These are phyloP conservation scores for Stenogyne calaminthoides DNA, from an alignment of 305 asterid species.

Conservation along the genomic window DNA sequence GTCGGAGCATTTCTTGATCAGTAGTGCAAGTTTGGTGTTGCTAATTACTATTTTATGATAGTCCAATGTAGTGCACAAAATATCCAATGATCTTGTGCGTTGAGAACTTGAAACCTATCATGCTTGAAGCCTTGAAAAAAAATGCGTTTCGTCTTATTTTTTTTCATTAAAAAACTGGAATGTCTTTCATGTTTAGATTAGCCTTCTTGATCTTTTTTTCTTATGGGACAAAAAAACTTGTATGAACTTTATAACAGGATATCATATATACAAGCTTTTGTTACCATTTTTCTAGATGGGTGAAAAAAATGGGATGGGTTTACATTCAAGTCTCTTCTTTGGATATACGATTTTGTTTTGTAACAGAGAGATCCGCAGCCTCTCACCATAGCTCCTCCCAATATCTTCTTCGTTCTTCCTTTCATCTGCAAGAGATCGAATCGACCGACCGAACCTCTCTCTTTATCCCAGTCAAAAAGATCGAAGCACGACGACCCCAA, in stretches of 20 bases:
- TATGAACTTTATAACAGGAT: neutral
- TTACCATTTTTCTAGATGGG: neutral
- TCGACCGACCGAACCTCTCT: conserved; percentile 53
- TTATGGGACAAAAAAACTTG: neutral
- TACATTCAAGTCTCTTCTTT: neutral
- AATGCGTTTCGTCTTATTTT: neutral
- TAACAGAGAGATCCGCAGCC: conserved; percentile 37
- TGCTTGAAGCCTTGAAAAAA: neutral
- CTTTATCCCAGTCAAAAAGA: conserved; percentile 58
- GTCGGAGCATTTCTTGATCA: neutral
- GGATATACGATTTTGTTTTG: neutral
- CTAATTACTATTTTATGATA: neutral
- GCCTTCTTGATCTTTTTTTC: neutral
- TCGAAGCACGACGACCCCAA: conserved; percentile 61
- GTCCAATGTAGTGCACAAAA: neutral
- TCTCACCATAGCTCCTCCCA: conserved; percentile 52
- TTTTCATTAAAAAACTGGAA: neutral
- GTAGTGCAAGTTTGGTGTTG: neutral
- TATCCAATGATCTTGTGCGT: neutral
- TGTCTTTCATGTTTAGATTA: neutral
- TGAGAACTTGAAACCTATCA: neutral
- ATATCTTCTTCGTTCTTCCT: conserved; percentile 36
- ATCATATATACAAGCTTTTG: neutral
- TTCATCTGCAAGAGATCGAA: conserved; percentile 76
- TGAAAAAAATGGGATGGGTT: neutral